phyloP scores from a whole-genome alignment of 441 rosid species.

The Croton laevigatus region DNA sequence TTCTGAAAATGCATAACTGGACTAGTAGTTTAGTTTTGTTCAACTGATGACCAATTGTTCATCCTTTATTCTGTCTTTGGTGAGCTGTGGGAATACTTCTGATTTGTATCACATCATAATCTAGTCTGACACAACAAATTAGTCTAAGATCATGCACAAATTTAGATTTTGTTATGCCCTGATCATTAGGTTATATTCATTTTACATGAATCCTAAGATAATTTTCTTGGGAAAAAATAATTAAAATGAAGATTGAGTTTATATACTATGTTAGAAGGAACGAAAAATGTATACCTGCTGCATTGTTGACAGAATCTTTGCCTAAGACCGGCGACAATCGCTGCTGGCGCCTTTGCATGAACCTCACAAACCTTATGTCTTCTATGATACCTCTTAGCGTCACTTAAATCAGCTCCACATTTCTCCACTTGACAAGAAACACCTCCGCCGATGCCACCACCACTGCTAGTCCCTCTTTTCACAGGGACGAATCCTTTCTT shows the following conservation, averaged over 20 bases:
- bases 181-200: too few relatives aligned
- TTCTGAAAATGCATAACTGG: too few relatives aligned
- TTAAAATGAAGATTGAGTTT: too few relatives aligned
- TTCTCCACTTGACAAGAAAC: constrained; percentile 53
- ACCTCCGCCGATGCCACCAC: constrained; percentile 38
- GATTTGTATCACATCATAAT: too few relatives aligned
- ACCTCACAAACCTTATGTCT: constrained; percentile 64
- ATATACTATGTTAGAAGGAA: too few relatives aligned
- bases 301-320: constrained; percentile 78
- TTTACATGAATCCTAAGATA: background rate
- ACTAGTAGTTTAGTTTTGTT: too few relatives aligned
- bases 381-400: constrained; percentile 50
- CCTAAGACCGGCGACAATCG: constrained; percentile 39
- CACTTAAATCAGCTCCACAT: constrained; percentile 46
- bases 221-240: background rate
- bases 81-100: too few relatives aligned
- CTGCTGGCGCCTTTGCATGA: constrained; percentile 53
- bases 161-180: too few relatives aligned
- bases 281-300: constrained; percentile 40
- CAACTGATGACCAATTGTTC: too few relatives aligned
- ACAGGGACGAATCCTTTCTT: constrained; percentile 31
- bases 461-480: constrained; percentile 35
- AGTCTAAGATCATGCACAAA: too few relatives aligned
- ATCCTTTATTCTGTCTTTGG: too few relatives aligned
- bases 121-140: too few relatives aligned